Evolutionary conservation across 441 rosid genomes (phyloP), one percentile per base, ranked within the genome.

Genomic region (Eutrema salsugineum): DNA sequence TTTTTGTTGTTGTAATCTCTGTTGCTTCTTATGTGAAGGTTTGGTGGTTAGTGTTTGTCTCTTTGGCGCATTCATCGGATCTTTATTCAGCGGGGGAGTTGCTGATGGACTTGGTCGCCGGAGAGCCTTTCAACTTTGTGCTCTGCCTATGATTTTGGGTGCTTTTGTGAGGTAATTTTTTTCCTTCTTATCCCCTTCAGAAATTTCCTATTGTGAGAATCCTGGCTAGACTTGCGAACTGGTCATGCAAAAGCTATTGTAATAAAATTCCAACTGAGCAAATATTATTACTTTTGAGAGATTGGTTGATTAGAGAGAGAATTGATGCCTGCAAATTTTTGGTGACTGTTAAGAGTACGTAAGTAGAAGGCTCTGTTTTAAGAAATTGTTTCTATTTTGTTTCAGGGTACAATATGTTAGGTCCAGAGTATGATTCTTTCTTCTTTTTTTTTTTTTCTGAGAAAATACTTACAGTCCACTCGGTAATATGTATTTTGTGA

Each of bases 41-140:
- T 66, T 94, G 72, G 99, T 94, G 81, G 99, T 94, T 59, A 90
- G 98, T 77, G 88, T 89, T 2, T 92, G 96, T 73, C 85, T 94
- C 73, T 97, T 86, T 35, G 98, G 99, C 32, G 97, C 98, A 43
- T 81, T 90, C 11, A 55, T 90, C 47, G 98, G 96, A 77, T 92
- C 94, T 66, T 70, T 94, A 68, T 81, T 94, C 78, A 94, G 99
- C 49, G 99, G 99, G n/a, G 86, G 81, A 81, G 79, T 87, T 57
- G 93, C 96, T n/a, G 99, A 94, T 81, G 91, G 90, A 36, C 46
- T 92, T 72, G 98, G 99, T 33, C 86, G 99, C 2, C 90, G 97
- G 20, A 80, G 87, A 83, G 86, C 97, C 46, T 94, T 94, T 82
- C 99, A 92, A 80, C 73, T 94, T 62, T 88, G 88, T 76, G 87